These are phyloP conservation scores for Alternaria ethzedia DNA, from an alignment of 2,329 filamentous ascomycete genomes.

Conservation along the genomic window DNA sequence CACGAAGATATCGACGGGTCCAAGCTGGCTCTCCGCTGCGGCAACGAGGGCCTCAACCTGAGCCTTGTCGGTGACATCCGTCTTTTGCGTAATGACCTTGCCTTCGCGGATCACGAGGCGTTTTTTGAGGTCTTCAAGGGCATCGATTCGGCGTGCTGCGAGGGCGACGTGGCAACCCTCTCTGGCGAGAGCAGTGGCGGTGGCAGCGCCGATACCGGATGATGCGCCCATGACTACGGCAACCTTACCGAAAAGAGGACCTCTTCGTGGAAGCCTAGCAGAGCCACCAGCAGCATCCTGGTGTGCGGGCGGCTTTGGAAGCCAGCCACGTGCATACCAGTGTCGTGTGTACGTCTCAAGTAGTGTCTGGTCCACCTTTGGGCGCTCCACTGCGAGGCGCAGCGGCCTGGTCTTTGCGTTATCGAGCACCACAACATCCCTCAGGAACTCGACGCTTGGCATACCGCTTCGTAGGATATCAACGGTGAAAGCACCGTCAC, in stretches of 20 bases:
- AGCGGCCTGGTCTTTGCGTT: conserved; percentile 71
- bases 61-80: conserved; percentile 72
- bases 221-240: conserved; percentile 81
- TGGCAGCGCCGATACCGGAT: conserved; percentile 79
- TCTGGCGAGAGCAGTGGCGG: conserved; percentile 70
- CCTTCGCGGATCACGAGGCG: conserved; percentile 63
- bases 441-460: conserved; percentile 75
- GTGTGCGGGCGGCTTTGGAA: conserved; percentile 66
- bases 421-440: conserved; percentile 74
- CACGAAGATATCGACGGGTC: conserved; percentile 78
- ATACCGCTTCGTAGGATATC: conserved; percentile 82
- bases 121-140: conserved; percentile 70
- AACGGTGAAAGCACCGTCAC: conserved; percentile 75
- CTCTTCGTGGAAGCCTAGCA: conserved; percentile 55
- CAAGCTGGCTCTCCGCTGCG: conserved; percentile 66
- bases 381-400: conserved; percentile 65
- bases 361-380: conserved; percentile 72
- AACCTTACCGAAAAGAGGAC: conserved; percentile 71
- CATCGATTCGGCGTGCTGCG: conserved; percentile 72
- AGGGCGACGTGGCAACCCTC: conserved; percentile 76
- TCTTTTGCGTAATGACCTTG: conserved; percentile 72
- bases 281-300: conserved; percentile 55
- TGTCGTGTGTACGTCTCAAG: conserved; percentile 80
- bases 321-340: conserved; percentile 81
- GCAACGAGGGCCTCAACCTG: conserved; percentile 72